Conservation (phyloP, 345 rosid species). For the Pistacia integerrima region DNA sequence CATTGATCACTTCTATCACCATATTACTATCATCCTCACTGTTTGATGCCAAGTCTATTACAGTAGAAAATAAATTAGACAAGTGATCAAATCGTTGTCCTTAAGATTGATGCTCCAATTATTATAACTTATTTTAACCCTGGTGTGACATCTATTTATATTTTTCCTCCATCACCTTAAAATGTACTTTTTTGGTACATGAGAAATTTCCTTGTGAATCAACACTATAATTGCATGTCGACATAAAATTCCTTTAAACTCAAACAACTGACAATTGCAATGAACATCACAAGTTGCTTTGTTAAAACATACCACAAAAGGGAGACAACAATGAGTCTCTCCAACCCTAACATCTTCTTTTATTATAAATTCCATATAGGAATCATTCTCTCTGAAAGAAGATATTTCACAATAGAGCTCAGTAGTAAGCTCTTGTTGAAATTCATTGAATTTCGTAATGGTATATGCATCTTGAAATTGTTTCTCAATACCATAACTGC, state of each 20-base stretch:
- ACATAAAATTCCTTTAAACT: neutral
- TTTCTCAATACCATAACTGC: no score
- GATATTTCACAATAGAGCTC: no score
- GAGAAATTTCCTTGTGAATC: neutral
- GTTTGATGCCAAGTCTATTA: neutral
- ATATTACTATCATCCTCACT: neutral
- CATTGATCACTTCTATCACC: neutral
- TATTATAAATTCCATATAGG: no score
- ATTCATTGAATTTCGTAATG: no score
- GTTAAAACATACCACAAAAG: no score
- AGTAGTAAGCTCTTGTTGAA: no score
- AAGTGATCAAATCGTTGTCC: neutral
- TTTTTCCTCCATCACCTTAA: neutral
- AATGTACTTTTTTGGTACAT: neutral
- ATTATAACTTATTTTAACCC: neutral
- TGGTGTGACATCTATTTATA: neutral
- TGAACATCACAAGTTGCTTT: neutral
- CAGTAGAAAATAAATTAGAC: neutral
- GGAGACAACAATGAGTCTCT: no score
- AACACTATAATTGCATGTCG: neutral
- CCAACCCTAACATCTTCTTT: no score
- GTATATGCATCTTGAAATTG: no score
- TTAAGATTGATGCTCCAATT: neutral
- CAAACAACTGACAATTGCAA: neutral
- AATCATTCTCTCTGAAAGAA: no score